These are phyloP conservation scores for Marvania coccoides DNA, from an alignment of 139 green algal genomes.

Conservation along the genomic window DNA sequence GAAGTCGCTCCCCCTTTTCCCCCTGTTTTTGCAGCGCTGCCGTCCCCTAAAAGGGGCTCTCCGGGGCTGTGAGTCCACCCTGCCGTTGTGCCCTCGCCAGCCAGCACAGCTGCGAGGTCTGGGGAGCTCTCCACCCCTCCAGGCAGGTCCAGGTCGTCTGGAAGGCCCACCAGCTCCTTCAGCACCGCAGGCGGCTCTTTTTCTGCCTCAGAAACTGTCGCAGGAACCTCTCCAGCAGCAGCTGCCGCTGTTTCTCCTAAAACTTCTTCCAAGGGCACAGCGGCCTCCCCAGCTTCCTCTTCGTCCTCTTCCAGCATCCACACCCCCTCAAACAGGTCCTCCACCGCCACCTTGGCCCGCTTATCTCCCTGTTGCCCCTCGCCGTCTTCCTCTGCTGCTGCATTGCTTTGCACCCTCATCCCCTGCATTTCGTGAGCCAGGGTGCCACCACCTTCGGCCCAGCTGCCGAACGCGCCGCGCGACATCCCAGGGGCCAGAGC, in stretches of 20 bases:
- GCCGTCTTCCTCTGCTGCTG: not conserved
- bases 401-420: not conserved
- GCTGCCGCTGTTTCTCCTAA: not conserved
- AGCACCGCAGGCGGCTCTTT: not conserved
- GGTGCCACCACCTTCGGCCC: conserved; percentile 2
- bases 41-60: not conserved
- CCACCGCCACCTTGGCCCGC: conserved; percentile 7
- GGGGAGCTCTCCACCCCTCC: not conserved
- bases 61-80: too few species aligned
- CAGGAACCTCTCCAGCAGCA: not conserved
- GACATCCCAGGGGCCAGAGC: conserved; percentile 39
- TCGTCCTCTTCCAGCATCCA: conserved; percentile 43
- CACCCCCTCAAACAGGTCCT: conserved; percentile 37
- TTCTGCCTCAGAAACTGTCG: too few species aligned
- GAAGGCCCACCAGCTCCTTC: not conserved
- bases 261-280: not conserved
- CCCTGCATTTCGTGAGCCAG: not conserved
- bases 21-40: not conserved
- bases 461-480: conserved; percentile 45
- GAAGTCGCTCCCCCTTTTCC: not conserved
- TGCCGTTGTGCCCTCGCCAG: not conserved
- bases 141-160: conserved; percentile 5
- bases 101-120: not conserved
- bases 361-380: not conserved
- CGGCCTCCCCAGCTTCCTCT: conserved; percentile 4